Conservation (phyloP, 2,329 filamentous ascomycete species). For the Furcasterigmium furcatum region DNA sequence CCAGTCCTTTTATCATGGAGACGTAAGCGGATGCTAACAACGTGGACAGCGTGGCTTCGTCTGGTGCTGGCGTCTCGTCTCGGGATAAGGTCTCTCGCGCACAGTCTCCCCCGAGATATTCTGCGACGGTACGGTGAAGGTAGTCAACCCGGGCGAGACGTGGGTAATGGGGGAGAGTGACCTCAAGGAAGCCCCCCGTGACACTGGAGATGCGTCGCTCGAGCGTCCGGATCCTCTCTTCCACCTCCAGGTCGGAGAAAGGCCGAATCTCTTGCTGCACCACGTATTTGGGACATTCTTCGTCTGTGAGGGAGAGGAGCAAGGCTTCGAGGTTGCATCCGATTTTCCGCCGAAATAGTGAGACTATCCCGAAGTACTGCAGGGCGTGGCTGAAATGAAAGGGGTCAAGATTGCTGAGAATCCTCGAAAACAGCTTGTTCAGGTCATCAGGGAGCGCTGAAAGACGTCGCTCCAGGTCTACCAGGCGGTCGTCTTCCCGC, state of each 20-base stretch:
- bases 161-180: not conserved
- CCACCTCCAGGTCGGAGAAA: not conserved
- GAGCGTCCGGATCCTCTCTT: not conserved
- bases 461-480: constrained; percentile 6
- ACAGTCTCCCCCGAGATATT: not conserved
- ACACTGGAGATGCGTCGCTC: not conserved
- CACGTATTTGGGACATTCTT: not conserved
- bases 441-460: constrained; percentile 10
- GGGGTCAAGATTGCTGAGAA: not conserved
- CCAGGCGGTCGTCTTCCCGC: constrained; percentile 3
- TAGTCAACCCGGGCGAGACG: not conserved
- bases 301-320: not conserved
- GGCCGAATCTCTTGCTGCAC: not conserved
- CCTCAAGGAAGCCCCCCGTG: not conserved
- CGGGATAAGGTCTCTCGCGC: too few relatives aligned
- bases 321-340: too few relatives aligned
- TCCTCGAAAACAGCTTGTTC: constrained; percentile 6
- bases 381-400: not conserved
- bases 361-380: not conserved
- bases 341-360: not conserved
- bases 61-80: too few relatives aligned
- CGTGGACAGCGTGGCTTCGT: too few relatives aligned
- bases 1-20: too few relatives aligned
- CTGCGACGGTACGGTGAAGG: not conserved
- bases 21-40: too few relatives aligned